These are phyloP conservation scores for Kazachstania psychrophila DNA, from an alignment of 805 yeast species.

Conservation along the genomic window DNA sequence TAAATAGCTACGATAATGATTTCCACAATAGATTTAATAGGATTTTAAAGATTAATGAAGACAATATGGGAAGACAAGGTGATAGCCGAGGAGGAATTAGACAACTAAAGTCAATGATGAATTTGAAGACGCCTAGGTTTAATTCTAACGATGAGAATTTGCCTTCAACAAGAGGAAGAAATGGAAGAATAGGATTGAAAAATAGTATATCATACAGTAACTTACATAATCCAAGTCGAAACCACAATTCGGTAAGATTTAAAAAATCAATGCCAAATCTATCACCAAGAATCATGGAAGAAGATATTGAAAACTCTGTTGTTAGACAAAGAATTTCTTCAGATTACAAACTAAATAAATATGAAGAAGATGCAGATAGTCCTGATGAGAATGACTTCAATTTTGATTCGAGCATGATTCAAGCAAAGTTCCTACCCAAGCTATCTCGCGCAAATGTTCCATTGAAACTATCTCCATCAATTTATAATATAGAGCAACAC, in stretches of 20 bases:
- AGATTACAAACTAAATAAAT: constrained; percentile 7
- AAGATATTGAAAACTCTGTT: constrained; percentile 7
- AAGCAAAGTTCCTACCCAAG: constrained; percentile 22
- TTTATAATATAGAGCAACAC: constrained; percentile 21
- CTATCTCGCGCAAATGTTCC: constrained; percentile 7
- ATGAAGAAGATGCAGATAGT: constrained; percentile 11
- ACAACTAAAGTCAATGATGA: constrained; percentile 29
- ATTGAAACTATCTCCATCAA: constrained; percentile 19
- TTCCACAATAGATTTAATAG: constrained; percentile 13
- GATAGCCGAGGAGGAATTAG: constrained; percentile 5
- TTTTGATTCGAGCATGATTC: constrained; percentile 19
- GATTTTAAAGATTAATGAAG: constrained; percentile 7
- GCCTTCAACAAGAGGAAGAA: neutral
- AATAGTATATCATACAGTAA: constrained; percentile 24
- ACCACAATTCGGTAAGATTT: constrained; percentile 13
- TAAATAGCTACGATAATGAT: constrained; percentile 7
- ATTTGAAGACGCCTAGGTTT: constrained; percentile 13
- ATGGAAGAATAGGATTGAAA: constrained; percentile 8
- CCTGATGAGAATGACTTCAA: constrained; percentile 16
- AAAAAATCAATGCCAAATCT: constrained; percentile 24
- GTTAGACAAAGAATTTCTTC: neutral
- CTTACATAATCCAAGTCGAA: constrained; percentile 14
- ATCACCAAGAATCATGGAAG: constrained; percentile 9
- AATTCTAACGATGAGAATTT: neutral
- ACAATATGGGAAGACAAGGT: neutral